Evolutionary conservation across 2,329 filamentous ascomycete species (phyloP), one percentile per base, ranked within the genome.

Genomic region (Rhynchosporium graminicola): DNA sequence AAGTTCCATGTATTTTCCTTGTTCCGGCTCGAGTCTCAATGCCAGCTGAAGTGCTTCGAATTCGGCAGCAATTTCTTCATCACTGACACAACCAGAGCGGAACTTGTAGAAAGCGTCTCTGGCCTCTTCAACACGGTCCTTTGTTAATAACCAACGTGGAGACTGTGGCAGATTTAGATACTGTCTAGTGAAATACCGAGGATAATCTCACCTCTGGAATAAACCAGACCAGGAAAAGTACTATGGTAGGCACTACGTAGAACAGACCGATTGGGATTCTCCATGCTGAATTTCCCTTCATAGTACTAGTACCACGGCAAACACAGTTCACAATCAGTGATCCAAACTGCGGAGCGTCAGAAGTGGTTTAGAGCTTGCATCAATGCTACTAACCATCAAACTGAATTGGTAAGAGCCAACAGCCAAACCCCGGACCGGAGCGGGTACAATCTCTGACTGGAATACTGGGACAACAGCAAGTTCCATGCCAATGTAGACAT

Each of bases 21-120:
- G 48, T 38, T 51, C 48, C 13, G 48, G 48, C 48, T 51, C 48
- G 31, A 51, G 48, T 38, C 48, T 51, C 31, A 51, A 10, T 20
- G 48, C 48, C 26, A 51, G 31, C 33, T 38, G 48, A 3, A 51
- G 31, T 13, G 48, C 50, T 52, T 52, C 50, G 50, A 51, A 51
- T n/a, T 40, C 33, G n/a, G 50, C n/a, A 40, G 50, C 50, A 52
- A 52, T 51, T 51, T 51, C 48, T 38, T 51, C 48, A 36, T 51
- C 48, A 33, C 48, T 51, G 20, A 51, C 48, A 26, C 48, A 51
- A 5, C 48, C 48, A 36, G 31, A 29, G 9, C 48, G 31, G 29
- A 51, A 51, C n/a, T 51, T 51, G 48, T 51, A 51, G 48, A 51
- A 51, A 36, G 48, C 31, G 13, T 29, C 48, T 33, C 36, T 51